These are phyloP conservation scores for Aspergillus sp. DNA, from an alignment of 2,329 filamentous ascomycete species.

Conservation along the genomic window DNA sequence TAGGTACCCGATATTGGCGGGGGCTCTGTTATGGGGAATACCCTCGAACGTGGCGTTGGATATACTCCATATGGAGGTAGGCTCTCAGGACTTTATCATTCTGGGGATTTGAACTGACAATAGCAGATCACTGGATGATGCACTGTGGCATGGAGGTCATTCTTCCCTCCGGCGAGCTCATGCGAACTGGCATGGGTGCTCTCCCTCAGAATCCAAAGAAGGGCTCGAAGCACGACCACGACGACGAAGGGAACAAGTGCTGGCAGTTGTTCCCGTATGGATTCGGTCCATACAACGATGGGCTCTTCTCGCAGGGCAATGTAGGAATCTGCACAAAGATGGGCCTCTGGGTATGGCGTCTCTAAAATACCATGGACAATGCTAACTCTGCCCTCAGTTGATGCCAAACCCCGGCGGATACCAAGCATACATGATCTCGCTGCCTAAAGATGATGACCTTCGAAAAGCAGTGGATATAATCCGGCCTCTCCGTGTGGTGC, in stretches of 20 bases:
- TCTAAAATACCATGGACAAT: background rate
- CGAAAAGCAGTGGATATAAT: background rate
- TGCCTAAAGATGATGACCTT: background rate
- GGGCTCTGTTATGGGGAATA: slow-evolving; percentile 45
- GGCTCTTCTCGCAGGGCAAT: slow-evolving; percentile 54
- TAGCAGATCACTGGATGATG: background rate
- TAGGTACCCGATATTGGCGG: slow-evolving; percentile 35
- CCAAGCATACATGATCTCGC: background rate
- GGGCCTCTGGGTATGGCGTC: slow-evolving; percentile 46
- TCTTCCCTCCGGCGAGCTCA: slow-evolving; percentile 46
- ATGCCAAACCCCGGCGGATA: background rate
- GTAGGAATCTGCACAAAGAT: slow-evolving; percentile 57
- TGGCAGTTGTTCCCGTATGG: slow-evolving; percentile 23
- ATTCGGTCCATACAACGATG: slow-evolving; percentile 42
- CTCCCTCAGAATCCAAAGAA: slow-evolving; percentile 1
- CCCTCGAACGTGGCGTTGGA: slow-evolving; percentile 48
- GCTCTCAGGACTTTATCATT: background rate
- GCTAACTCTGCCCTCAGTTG: background rate
- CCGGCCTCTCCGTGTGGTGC: background rate
- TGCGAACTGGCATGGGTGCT: slow-evolving; percentile 51
- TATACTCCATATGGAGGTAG: slow-evolving; percentile 42
- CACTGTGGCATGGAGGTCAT: slow-evolving; percentile 46
- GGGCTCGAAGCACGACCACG: background rate
- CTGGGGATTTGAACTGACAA: background rate
- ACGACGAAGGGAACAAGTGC: slow-evolving; percentile 18